A percentile compares a stretch with the other conserved stretches of the same genome.
phyloP scores from a whole-genome alignment of 73 alveolate species.

The Blepharisma stoltei region DNA sequence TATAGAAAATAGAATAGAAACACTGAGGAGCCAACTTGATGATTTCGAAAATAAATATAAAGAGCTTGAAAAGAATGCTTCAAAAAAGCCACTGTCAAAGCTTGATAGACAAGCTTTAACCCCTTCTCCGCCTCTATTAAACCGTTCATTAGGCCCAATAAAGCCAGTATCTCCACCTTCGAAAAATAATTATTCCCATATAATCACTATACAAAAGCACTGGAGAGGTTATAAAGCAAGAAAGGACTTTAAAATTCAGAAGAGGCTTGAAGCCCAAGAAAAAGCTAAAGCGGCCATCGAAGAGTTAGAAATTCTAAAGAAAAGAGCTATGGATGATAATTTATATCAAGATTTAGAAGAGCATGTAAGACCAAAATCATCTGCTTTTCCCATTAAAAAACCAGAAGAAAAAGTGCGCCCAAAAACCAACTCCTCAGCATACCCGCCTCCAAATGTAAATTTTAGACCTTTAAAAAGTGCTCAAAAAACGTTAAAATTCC shows the following conservation, averaged over 20 bases:
- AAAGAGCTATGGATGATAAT: not conserved
- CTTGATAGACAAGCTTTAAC: not conserved
- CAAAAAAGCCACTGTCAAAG: not conserved
- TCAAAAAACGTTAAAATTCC: not conserved
- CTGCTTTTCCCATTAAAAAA: no score
- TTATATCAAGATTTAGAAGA: not conserved
- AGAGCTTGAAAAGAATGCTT: not conserved
- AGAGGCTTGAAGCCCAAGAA: not conserved
- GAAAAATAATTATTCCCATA: no score
- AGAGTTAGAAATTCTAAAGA: constrained; percentile 3
- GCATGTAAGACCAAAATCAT: no score
- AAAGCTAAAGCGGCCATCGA: not conserved
- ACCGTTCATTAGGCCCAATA: not conserved
- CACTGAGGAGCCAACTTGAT: not conserved
- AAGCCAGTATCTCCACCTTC: not conserved
- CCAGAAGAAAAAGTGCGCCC: not conserved
- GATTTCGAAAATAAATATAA: constrained; percentile 15
- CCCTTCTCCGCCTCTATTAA: not conserved
- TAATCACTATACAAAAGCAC: not conserved
- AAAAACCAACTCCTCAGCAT: not conserved
- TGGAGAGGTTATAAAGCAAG: constrained; percentile 11
- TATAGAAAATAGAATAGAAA: not conserved
- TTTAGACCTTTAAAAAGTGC: not conserved
- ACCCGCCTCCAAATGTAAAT: not conserved
- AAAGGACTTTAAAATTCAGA: constrained; percentile 1